These are phyloP conservation scores for Cordyceps javanica DNA, from an alignment of 2,329 filamentous ascomycete genomes.

Conservation along the genomic window DNA sequence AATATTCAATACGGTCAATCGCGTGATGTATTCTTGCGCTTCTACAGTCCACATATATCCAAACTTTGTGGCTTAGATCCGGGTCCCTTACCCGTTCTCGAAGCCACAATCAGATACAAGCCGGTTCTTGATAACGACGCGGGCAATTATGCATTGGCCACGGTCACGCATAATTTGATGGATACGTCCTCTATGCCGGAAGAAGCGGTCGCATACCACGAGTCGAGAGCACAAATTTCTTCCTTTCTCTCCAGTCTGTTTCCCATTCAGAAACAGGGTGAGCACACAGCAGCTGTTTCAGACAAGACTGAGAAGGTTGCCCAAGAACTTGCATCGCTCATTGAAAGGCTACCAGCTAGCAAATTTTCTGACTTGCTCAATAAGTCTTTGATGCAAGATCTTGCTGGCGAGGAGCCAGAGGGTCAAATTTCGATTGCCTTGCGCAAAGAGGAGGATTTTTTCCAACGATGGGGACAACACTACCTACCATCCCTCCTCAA, in stretches of 20 bases:
- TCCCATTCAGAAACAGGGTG: constrained; percentile 28
- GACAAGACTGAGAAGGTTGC: constrained; percentile 9
- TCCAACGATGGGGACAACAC: constrained; percentile 48
- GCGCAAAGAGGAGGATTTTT: constrained; percentile 27
- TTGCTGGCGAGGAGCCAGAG: constrained; percentile 34
- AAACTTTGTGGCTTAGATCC: not conserved
- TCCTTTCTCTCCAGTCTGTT: constrained; percentile 41
- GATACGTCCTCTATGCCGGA: not conserved
- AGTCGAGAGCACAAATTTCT: constrained; percentile 44
- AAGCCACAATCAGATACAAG: constrained; percentile 17
- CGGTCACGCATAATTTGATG: not conserved
- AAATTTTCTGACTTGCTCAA: constrained; percentile 34
- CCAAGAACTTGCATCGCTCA: constrained; percentile 24
- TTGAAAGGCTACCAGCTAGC: constrained; percentile 29
- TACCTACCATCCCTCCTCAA: constrained; percentile 51
- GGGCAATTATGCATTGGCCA: not conserved
- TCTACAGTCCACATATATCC: constrained; percentile 17
- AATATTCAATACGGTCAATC: constrained; percentile 57
- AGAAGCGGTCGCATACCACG: constrained; percentile 35
- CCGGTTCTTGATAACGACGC: constrained; percentile 16
- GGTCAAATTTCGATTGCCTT: constrained; percentile 49
- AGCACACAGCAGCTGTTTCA: constrained; percentile 25
- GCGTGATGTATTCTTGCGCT: constrained; percentile 45
- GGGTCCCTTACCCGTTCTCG: constrained; percentile 2
- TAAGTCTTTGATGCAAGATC: constrained; percentile 42